phyloP scores from a whole-genome alignment of 208 protist genomes.

The Herpetomonas tarakana region DNA sequence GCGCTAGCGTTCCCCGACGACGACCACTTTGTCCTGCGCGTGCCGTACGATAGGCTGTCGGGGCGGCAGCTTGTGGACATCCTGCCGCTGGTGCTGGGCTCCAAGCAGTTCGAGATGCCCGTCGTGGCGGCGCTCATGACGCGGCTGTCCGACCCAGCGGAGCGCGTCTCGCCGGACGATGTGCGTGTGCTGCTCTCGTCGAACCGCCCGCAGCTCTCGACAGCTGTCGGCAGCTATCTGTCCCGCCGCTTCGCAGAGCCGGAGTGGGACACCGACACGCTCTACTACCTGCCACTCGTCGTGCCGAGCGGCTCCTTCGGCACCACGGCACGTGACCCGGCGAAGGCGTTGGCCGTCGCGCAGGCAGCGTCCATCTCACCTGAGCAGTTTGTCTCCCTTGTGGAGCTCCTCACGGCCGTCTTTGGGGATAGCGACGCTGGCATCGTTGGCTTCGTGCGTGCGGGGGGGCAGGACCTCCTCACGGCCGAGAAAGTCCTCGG shows the following conservation, averaged over 20 bases:
- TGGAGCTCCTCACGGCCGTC: slow-evolving; percentile 48
- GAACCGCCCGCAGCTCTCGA: slow-evolving; percentile 30
- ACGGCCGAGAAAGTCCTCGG: slow-evolving; percentile 10
- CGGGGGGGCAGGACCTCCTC: slow-evolving; percentile 53
- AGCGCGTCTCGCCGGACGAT: slow-evolving; percentile 68
- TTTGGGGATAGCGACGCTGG: slow-evolving; percentile 47
- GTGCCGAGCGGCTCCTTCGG: slow-evolving; percentile 17
- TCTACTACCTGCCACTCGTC: slow-evolving; percentile 64
- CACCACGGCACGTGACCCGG: slow-evolving; percentile 18
- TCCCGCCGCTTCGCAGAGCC: slow-evolving; percentile 49
- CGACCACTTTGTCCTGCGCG: slow-evolving; percentile 24
- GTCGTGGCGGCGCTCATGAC: slow-evolving; percentile 38
- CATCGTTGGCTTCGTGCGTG: slow-evolving; percentile 45
- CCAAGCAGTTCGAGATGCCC: slow-evolving; percentile 25
- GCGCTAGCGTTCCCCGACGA: slow-evolving; percentile 74
- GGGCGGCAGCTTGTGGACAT: slow-evolving; percentile 68
- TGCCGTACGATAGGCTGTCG: slow-evolving; percentile 61
- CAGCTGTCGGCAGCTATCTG: slow-evolving; percentile 47
- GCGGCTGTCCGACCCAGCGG: slow-evolving; percentile 32
- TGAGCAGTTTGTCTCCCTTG: slow-evolving; percentile 68
- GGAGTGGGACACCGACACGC: slow-evolving; percentile 68
- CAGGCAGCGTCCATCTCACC: slow-evolving; percentile 54
- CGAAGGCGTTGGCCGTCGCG: slow-evolving; percentile 61
- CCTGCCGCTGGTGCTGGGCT: slow-evolving; percentile 38
- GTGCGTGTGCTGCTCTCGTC: slow-evolving; percentile 46